Evolutionary conservation across 1,284 basidiomycete species (phyloP).

Genomic region (Rugiboletus extremiorientalis): DNA sequence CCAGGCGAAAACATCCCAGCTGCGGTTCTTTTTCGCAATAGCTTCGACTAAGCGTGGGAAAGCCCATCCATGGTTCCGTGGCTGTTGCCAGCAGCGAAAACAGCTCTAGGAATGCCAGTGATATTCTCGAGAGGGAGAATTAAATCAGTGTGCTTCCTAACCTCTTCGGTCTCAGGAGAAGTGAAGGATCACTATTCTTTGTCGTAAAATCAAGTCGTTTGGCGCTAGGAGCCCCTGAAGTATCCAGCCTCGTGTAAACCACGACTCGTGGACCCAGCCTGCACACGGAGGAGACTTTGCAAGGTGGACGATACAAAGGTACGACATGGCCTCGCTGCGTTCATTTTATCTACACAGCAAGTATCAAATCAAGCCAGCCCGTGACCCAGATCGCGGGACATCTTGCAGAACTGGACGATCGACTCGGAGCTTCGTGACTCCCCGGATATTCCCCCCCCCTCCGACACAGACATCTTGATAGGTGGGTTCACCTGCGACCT

Average conservation of each 20-base stretch:
- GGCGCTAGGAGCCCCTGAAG: conserved; percentile 18
- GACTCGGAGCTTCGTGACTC: no score
- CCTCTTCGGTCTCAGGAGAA: not conserved
- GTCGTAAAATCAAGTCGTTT: conserved; percentile 14
- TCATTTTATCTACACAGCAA: conserved; percentile 15
- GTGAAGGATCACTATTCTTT: conserved; percentile 10
- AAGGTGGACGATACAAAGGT: conserved; percentile 17
- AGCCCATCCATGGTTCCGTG: conserved; percentile 12
- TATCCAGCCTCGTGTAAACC: conserved; percentile 16
- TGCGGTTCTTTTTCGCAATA: conserved; percentile 1
- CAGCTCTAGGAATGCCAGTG: conserved; percentile 2
- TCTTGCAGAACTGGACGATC: conserved; percentile 14
- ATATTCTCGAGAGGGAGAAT: not conserved
- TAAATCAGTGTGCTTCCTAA: not conserved
- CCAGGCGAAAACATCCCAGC: conserved; percentile 19
- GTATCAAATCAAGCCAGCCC: conserved; percentile 19
- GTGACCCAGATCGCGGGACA: conserved; percentile 5
- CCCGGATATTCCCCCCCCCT: no score
- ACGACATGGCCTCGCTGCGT: conserved; percentile 16
- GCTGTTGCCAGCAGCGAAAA: conserved; percentile 4
- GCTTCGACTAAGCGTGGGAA: conserved; percentile 11
- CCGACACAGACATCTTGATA: conserved; percentile 11
- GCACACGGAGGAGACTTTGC: not conserved
- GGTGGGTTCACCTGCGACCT: conserved; percentile 1
- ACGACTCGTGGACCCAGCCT: conserved; percentile 6